These are phyloP conservation scores for Epichloe gansuensis DNA, from an alignment of 2,329 filamentous ascomycete genomes.

Conservation along the genomic window DNA sequence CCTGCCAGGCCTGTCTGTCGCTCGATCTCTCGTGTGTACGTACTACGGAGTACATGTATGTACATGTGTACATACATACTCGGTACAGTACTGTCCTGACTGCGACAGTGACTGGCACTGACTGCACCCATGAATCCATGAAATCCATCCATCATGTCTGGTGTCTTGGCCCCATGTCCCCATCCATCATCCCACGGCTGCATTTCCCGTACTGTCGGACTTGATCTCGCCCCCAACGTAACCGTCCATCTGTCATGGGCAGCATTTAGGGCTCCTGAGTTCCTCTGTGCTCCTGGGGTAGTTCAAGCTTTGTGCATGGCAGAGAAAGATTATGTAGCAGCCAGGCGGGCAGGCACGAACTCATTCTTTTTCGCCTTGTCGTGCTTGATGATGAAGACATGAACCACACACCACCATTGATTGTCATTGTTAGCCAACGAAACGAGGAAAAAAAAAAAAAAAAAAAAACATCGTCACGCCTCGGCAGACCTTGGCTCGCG, in stretches of 20 bases:
- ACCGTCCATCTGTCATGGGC: slow-evolving; percentile 12
- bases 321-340: background rate
- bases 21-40: too few species aligned
- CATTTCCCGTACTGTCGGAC: slow-evolving; percentile 9
- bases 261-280: slow-evolving; percentile 13
- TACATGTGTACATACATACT: too few species aligned
- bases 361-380: background rate
- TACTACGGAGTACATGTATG: too few species aligned
- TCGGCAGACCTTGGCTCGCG: background rate
- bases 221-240: slow-evolving; percentile 13
- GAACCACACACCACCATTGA: background rate
- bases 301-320: slow-evolving; percentile 1
- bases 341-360: background rate
- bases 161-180: slow-evolving; percentile 8
- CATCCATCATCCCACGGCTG: slow-evolving; percentile 7
- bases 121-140: slow-evolving; percentile 5
- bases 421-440: background rate
- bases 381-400: background rate
- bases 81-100: too few species aligned
- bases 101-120: too few species aligned
- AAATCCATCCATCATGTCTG: too few species aligned
- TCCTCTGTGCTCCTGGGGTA: slow-evolving; percentile 10
- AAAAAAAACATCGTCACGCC: background rate
- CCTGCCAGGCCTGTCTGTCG: background rate
- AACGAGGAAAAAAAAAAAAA: background rate